Base-by-base conservation (phyloP, 1,284 basidiomycete genomes). In the Tylopilus sp. region DNA sequence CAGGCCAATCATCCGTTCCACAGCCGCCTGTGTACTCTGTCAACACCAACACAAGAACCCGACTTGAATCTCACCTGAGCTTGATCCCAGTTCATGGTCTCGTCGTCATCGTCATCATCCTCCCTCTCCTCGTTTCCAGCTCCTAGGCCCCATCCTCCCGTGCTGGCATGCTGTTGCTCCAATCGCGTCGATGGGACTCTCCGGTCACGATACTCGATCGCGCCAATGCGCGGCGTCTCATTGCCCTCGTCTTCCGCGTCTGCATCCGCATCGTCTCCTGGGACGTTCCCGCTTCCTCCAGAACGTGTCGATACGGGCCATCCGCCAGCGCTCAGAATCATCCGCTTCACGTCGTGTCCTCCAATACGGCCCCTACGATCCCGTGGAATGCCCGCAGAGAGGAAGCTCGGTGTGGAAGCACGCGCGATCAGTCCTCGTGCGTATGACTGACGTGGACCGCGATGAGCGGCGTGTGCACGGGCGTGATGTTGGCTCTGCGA, bases 291-390 rank as follows among this genome's bases (percentile, higher is more conserved):
- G 32, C 48, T 37, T 32, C 43, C 57, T 5, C 6, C 39, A 6
- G 40, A 36, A 13, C 45, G 37, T 13, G 35, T 35, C 22, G 40
- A 19, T 24, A 31, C 24, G 2, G 50, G 53, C 63, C 49, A 57
- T 25, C 66, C 63, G 7, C 62, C 63, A 6, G 60, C 64, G 24
- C 42, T 62, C 42, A 60, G 51, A 22, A 62, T 64, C 66, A 59
- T 63, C 46, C 55, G 59, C 51, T 58, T 64, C 50, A 70, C 40
- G 33, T 63, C 68, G 62, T 84, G 84, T 50, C 79, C 77, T 20
- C 81, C 86, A 52, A 91, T 84, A 20, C 89, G 79, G 5, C 89
- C 89, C 26, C 89, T 76, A 22, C 89, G 76, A 66, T 92, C 89
- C 51, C 89, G 79, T 24, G 89, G 89, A 15, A 81, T 71, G 7